Evolutionary conservation across 2,329 filamentous ascomycete genomes (phyloP), one percentile per base, ranked within the genome.

Genomic region (Colletotrichum spinosum): DNA sequence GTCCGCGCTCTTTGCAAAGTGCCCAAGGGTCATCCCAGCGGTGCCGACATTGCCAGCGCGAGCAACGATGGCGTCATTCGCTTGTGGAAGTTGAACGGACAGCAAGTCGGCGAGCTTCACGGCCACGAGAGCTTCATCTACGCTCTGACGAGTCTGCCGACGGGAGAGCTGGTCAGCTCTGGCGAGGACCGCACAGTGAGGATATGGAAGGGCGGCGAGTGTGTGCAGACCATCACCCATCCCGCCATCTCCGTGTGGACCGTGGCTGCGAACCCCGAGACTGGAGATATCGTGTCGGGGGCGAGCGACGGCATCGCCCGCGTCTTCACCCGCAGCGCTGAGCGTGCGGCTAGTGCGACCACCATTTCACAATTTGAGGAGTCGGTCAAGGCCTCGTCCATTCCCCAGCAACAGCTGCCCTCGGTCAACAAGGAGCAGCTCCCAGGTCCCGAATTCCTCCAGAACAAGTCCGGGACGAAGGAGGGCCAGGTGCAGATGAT

Each of bases 51-150:
- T 75, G 96, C 94, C 50, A 97, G 94, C 48, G 94, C 96, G 13
- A 93, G 93, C 71, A 99, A 98, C 73, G 96, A 99, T 74, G 93
- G 93, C 35, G 83, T 94, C 17, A 92, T 99, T 67, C 88, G 94
- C 50, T 78, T 98, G 5, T 99, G 94, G 92, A 96, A 90, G 41
- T 74, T 97, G 34, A 87, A 91, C 57, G 96, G 96, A 0, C 83
- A 90, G 54, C 86, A 92, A 64, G 83, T 97, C 10, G 90, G 86
- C 9, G 90, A 94, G 76, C 83, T 99, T 3, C 87, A 90, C 65
- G 96, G 95, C 0, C 97, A 99, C 72, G 94, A 97, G 62, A 97
- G 91, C 74, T 99, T 97, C 75, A 96, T 99, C 63, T 99, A 99
- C 78, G 91, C 92, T 7, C 80, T 99, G 12, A 85, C 91, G 2